Percentiles rank a stretch among this genome's conserved stretches.
phyloP scores from a whole-genome alignment of 331 rosid genomes.

The Malus hybrid region DNA sequence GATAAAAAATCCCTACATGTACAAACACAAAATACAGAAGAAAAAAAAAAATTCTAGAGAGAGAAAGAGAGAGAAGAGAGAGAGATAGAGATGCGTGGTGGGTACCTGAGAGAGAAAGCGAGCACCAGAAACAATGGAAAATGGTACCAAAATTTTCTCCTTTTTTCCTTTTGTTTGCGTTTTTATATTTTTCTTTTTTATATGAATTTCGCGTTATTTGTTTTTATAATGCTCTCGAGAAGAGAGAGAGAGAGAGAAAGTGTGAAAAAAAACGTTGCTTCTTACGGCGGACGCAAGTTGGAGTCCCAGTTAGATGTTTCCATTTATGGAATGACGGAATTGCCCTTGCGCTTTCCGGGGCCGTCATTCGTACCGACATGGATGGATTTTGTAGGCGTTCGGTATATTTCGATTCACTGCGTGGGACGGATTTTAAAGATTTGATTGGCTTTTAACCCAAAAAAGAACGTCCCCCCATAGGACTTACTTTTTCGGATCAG shows the following conservation, averaged over 20 bases:
- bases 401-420: not conserved
- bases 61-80: not conserved
- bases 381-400: not conserved
- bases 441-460: not conserved
- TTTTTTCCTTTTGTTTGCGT: not conserved
- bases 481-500: not conserved
- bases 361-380: not conserved
- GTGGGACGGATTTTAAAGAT: not conserved
- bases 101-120: constrained; percentile 19
- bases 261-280: constrained; percentile 13
- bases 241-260: not conserved
- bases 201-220: too few species aligned
- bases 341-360: constrained; percentile 15
- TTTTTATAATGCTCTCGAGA: too few species aligned
- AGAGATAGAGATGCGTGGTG: not conserved
- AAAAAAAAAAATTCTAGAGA: not conserved
- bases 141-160: not conserved
- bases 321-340: constrained; percentile 2
- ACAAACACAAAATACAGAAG: not conserved
- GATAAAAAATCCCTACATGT: not conserved
- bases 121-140: constrained; percentile 25
- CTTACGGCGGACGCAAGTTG: constrained; percentile 27
- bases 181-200: too few species aligned
- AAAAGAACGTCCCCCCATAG: not conserved
- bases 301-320: not conserved